These are phyloP conservation scores for Terana coerulea DNA, from an alignment of 768 basidiomycete species.

Conservation along the genomic window DNA sequence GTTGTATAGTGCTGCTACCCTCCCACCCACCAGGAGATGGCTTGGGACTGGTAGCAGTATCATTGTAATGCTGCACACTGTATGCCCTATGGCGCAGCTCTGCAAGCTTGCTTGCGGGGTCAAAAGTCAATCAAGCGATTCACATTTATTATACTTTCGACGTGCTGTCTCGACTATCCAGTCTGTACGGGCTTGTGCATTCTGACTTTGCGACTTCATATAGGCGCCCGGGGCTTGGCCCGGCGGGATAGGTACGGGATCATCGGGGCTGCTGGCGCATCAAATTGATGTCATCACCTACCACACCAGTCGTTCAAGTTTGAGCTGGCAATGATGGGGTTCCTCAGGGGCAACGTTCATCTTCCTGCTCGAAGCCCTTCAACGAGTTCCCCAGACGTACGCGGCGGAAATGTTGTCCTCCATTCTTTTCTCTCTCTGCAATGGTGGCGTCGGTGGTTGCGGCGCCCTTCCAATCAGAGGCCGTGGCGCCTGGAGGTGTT, in stretches of 20 bases:
- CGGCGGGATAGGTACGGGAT: too few species aligned
- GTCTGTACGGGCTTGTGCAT: too few species aligned
- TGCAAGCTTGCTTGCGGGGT: slow-evolving; percentile 1
- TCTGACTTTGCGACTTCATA: too few species aligned
- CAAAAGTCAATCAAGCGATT: too few species aligned
- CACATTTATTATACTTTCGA: too few species aligned
- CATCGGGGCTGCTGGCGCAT: too few species aligned
- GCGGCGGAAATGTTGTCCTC: slow-evolving; percentile 1
- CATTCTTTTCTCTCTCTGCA: background rate
- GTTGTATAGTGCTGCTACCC: slow-evolving; percentile 7
- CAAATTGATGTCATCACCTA: slow-evolving; percentile 4
- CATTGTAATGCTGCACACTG: background rate
- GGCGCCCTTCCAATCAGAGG: slow-evolving; percentile 14
- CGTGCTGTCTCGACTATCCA: too few species aligned
- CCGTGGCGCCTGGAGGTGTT: background rate
- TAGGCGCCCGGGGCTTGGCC: too few species aligned
- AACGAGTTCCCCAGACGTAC: background rate
- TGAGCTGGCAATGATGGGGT: background rate
- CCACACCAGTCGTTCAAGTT: background rate
- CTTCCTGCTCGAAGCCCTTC: background rate
- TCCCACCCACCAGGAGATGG: slow-evolving; percentile 10
- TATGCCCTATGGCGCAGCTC: background rate
- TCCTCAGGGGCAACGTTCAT: background rate
- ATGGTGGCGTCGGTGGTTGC: slow-evolving; percentile 12
- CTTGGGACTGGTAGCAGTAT: background rate